Evolutionary conservation across 768 basidiomycete genomes (phyloP).

Genomic region (Tremella mesenterica): DNA sequence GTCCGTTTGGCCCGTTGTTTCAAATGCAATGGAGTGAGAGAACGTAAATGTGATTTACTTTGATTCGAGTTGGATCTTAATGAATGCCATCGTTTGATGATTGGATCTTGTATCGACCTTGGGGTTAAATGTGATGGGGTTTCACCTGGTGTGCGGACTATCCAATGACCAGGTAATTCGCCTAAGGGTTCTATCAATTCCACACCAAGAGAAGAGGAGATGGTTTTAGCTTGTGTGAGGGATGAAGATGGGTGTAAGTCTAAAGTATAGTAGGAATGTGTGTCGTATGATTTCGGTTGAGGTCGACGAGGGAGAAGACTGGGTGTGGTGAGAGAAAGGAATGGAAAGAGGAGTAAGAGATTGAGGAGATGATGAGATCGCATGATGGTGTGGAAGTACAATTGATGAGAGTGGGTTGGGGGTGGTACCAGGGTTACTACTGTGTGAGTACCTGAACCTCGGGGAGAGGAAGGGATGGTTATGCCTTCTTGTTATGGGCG

Average conservation of each 20-base stretch:
- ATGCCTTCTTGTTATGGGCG: too few relatives aligned
- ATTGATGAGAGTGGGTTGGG: too few relatives aligned
- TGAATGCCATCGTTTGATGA: slow-evolving; percentile 23
- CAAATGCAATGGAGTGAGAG: slow-evolving; percentile 34
- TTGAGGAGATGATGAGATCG: neutral
- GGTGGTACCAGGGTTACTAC: too few relatives aligned
- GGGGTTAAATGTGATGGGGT: slow-evolving; percentile 2
- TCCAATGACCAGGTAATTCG: slow-evolving; percentile 70
- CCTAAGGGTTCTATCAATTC: slow-evolving; percentile 84
- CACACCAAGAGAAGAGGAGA: slow-evolving; percentile 58
- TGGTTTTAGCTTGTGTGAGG: slow-evolving; percentile 55
- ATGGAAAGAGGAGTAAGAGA: slow-evolving; percentile 9
- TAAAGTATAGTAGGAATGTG: slow-evolving; percentile 64
- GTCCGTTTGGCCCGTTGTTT: slow-evolving; percentile 43
- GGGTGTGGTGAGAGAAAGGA: slow-evolving; percentile 4
- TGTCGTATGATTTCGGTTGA: slow-evolving; percentile 42
- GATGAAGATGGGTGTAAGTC: slow-evolving; percentile 48
- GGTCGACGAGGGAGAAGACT: slow-evolving; percentile 18
- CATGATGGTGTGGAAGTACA: neutral
- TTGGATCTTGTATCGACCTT: slow-evolving; percentile 14
- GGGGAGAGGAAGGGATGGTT: too few relatives aligned
- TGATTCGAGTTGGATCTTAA: slow-evolving; percentile 1
- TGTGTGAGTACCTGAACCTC: too few relatives aligned
- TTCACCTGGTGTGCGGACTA: slow-evolving; percentile 53
- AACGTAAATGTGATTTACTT: slow-evolving; percentile 3